Percentiles rank a stretch among this genome's conserved stretches.
phyloP scores from a whole-genome alignment of 768 basidiomycete genomes.

The Kwoniella dendrophila region DNA sequence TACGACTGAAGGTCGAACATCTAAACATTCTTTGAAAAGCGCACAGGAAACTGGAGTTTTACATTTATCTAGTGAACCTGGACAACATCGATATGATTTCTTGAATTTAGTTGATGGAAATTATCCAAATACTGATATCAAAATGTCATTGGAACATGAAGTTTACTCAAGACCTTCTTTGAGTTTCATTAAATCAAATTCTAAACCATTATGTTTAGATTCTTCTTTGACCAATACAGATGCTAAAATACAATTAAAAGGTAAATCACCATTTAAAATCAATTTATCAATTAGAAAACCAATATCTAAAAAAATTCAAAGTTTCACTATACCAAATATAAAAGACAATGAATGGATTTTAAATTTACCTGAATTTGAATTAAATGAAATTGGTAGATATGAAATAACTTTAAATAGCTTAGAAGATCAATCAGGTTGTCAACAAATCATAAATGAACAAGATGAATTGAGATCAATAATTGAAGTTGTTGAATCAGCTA shows the following conservation, averaged over 20 bases:
- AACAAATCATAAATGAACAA: constrained; percentile 67
- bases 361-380: constrained; percentile 68
- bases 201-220: constrained; percentile 71
- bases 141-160: constrained; percentile 78
- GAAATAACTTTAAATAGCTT: constrained; percentile 76
- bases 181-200: constrained; percentile 69
- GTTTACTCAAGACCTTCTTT: constrained; percentile 79
- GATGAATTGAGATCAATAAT: constrained; percentile 58
- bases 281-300: constrained; percentile 70
- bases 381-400: constrained; percentile 79
- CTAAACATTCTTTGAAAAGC: constrained; percentile 37
- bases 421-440: constrained; percentile 78
- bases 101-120: constrained; percentile 83
- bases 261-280: constrained; percentile 82
- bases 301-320: constrained; percentile 68
- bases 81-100: constrained; percentile 85
- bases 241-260: constrained; percentile 75
- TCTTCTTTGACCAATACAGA: constrained; percentile 65
- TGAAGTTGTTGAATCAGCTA: constrained; percentile 94
- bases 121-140: constrained; percentile 58
- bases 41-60: constrained; percentile 48
- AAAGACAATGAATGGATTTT: constrained; percentile 66
- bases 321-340: constrained; percentile 53
- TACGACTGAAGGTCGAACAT: constrained; percentile 56
- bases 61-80: constrained; percentile 66